Evolutionary conservation across 108 stramenopile genomes (phyloP), one percentile per base, ranked within the genome.

Genomic region (Pseudonitzschia pungens): DNA sequence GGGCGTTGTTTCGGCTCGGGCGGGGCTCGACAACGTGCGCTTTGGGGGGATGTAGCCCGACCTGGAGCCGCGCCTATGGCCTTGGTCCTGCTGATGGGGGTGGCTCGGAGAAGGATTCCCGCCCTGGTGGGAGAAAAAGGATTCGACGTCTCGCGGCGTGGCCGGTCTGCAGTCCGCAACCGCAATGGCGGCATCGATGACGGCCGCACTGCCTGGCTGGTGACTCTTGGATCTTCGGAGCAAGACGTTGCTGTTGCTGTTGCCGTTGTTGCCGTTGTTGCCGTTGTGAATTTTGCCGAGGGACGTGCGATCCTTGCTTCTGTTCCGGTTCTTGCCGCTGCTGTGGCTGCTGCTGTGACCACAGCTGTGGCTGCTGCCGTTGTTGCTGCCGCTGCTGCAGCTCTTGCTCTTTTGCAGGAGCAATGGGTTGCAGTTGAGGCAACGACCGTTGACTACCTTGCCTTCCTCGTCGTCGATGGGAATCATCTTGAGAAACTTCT

Each of bases 401-500:
- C 52, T 53, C 50, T 27, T 33, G 32, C 16, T 69, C 18, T 66
- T 18, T 48, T 48, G 14, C 45, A 48, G 14, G 16, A 18, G 18
- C 45, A 85, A 56, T 16, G 88, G 88, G 4, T 75, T 66, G 65
- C 91, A 92, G 15, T 72, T 77, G 44, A 92, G 65, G 59, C 91
- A 92, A 5, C 88, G 84, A 28, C 91, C 91, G 4, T 92, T 77
- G 65, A 89, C 31, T 0, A 92, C 88, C 22, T 41, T 24, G 16
- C 87, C 88, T 20, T 81, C 78, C 15, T 77, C 77, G 16, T 83
- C 86, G 54, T 55, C 54, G 41, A 92, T 75, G 65, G 91, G 88
- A 43, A 79, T 81, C 72, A 83, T 75, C 70, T 87, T 87, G 75
- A 92, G 88, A 18, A 89, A 72, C 64, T 84, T 89, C 68, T 89